Evolutionary conservation across 306 rosid species (phyloP), one percentile per base, ranked within the genome.

Genomic region (Quercus gilva): DNA sequence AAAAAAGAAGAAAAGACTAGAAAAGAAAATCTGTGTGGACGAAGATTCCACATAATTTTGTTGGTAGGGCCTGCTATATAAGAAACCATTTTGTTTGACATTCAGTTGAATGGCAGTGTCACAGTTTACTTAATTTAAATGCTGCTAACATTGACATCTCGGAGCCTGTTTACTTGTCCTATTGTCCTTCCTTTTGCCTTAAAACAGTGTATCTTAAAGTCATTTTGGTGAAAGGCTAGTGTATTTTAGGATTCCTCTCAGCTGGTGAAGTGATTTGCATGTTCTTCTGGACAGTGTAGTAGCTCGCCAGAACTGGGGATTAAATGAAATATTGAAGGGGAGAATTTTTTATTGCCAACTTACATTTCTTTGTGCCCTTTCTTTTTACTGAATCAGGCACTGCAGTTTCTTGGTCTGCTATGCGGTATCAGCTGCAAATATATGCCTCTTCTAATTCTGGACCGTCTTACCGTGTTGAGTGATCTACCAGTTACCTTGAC

Each of bases 401-500:
- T 92, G 77, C 90, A 69, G 74, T 92, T 92, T 87, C 73, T 91
- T 43, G 97, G 95, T 74, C 85, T 92, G 76, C 86, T 95, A 25
- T 90, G 97, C 13, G 93, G 96, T 74, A 74, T 89, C 84, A 87
- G 89, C 85, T 83, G 97, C 93, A 91, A 94, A 83, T 94, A 92
- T 63, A 91, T 94, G 98, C 93, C 99, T 63, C 53, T 91, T 19
- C 89, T 95, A 82, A 86, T 85, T 57, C 85, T 90, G 76, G 94
- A 95, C 80, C 90, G 83, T 77, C 88, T 63, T 9, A 33, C 68
- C 2, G 92, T 95, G 79, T 81, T 90, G 84, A 83, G 79, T 68
- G 94, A 95, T 90, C 87, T 95, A 71, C 98, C 99, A 11, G 87
- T 92, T 71, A 89, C 94, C 21, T 88, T 95, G 29, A 77, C 84